Conservation (phyloP, 768 basidiomycete species). For the Brasilioporus rufonigricans region DNA sequence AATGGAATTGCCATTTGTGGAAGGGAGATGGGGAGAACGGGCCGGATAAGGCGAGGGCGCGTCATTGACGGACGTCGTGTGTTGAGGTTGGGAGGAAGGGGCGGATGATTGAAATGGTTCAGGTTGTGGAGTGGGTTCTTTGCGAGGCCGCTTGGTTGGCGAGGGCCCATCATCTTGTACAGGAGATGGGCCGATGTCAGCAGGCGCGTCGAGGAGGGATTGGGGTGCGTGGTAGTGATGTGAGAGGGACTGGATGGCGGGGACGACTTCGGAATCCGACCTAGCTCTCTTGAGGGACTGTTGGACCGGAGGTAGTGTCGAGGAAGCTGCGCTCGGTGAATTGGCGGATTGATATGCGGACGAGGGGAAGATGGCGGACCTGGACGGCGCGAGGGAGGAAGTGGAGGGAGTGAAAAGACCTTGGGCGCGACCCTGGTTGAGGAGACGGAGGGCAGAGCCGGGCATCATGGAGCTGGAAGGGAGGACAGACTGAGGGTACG, state of each 20-base stretch:
- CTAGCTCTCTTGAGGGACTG: slow-evolving; percentile 58
- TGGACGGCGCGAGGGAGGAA: slow-evolving; percentile 48
- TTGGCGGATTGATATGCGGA: slow-evolving; percentile 46
- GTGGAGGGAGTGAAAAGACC: slow-evolving; percentile 86
- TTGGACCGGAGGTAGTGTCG: slow-evolving; percentile 48
- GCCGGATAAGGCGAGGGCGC: slow-evolving; percentile 38
- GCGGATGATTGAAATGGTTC: slow-evolving; percentile 26
- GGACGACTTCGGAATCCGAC: slow-evolving; percentile 59
- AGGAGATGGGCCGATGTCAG: slow-evolving; percentile 45
- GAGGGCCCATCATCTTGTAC: slow-evolving; percentile 63
- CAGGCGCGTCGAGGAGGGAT: slow-evolving; percentile 32
- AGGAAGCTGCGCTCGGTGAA: slow-evolving; percentile 50
- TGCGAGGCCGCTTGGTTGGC: slow-evolving; percentile 69
- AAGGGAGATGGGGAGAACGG: slow-evolving; percentile 46
- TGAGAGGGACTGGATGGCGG: slow-evolving; percentile 13
- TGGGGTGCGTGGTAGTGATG: slow-evolving; percentile 21
- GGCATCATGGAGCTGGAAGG: slow-evolving; percentile 87
- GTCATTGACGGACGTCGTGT: slow-evolving; percentile 33
- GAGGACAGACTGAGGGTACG: slow-evolving; percentile 54
- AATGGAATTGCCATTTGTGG: slow-evolving; percentile 43
- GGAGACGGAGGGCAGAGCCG: slow-evolving; percentile 77
- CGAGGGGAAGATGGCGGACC: slow-evolving; percentile 53
- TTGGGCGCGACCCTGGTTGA: slow-evolving; percentile 84
- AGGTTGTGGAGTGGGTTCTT: slow-evolving; percentile 43
- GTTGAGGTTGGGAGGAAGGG: slow-evolving; percentile 20